Base-by-base conservation (phyloP, 495 filamentous ascomycete genomes). In the Penicillium bovifimosum region DNA sequence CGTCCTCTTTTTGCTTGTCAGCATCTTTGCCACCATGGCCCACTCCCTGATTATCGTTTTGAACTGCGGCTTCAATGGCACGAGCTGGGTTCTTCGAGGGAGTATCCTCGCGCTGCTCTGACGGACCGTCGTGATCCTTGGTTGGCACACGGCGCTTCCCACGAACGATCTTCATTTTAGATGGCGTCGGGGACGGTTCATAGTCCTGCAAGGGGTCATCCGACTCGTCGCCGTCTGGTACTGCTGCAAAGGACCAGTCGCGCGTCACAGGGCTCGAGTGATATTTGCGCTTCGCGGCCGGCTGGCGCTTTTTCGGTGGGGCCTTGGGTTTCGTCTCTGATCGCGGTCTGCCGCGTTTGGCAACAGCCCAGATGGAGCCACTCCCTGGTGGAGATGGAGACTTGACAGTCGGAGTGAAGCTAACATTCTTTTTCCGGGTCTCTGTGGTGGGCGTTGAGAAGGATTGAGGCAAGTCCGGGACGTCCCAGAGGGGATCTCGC, bases 171-270 rank as follows among this genome's bases (percentile, higher is more conserved):
- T 48, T 24, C 5, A 49, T 9, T 27, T 47, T 52, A 20, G 59
- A 67, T 14, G 65, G 59, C 5, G 65, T 65, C 11, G 69, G 69
- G 3, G 72, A 74, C 11, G 65, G 63, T 52, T 61, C 57, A 10
- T 63, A 50, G 35, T 75, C 72, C 54, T 75, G 74, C 39, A 76
- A 62, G 33, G 74, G 74, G 53, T 76, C 74, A 56, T 76, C 74
- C 40, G 74, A 76, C 53, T 76, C 73, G 47, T 65, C 68, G 40
- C 62, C 65, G 40, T 73, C 70, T 27, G 64, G 59, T 6, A 61
- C 55, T 28, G 64, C 52, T 34, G 72, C 68, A 54, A 76, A 76
- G 29, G 68, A 74, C 73, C 72, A 76, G 64, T 76, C 72, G 43
- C 55, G 64, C 29, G 60, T 58, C n/a, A 65, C 55, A 20, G 70